A percentile compares a stretch with the other conserved stretches of the same genome.
These are phyloP conservation scores for Chlorella sp. DNA, from an alignment of 139 green algal species.

Conservation along the genomic window DNA sequence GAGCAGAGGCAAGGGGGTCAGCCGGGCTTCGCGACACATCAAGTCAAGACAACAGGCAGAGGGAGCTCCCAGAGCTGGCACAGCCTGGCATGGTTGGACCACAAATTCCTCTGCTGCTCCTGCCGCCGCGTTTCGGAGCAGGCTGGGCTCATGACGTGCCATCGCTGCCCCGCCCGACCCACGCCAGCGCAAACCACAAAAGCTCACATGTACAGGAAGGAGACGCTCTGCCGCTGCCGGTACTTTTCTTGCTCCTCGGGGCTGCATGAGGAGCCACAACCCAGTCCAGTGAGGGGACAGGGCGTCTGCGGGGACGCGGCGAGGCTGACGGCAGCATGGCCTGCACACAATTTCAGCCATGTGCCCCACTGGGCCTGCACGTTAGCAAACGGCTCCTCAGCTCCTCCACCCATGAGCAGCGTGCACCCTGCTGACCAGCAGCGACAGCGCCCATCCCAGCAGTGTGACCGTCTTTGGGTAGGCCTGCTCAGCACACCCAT, in stretches of 20 bases:
- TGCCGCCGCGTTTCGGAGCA: too few relatives aligned
- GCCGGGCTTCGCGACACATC: neutral
- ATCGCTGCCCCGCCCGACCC: too few relatives aligned
- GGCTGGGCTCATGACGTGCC: too few relatives aligned
- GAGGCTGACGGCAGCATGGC: neutral
- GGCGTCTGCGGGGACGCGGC: too few relatives aligned
- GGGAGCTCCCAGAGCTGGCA: too few relatives aligned
- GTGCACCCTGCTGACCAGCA: neutral
- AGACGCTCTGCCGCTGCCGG: conserved; percentile 59
- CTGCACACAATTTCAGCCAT: neutral
- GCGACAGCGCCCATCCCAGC: neutral
- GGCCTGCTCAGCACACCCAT: too few relatives aligned
- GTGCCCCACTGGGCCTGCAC: neutral
- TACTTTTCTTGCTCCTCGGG: conserved; percentile 66
- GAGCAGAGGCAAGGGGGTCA: neutral
- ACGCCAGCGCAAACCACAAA: too few relatives aligned
- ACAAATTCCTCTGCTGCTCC: too few relatives aligned
- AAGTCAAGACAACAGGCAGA: too few relatives aligned
- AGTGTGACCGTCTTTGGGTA: too few relatives aligned
- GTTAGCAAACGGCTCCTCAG: neutral
- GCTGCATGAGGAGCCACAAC: neutral
- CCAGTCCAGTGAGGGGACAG: neutral
- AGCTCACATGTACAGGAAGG: conserved; percentile 45
- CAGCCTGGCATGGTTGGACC: too few relatives aligned
- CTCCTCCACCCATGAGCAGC: neutral